These are phyloP conservation scores for Kewa caespitosa DNA, from an alignment of 179 eudicot species.

Conservation along the genomic window DNA sequence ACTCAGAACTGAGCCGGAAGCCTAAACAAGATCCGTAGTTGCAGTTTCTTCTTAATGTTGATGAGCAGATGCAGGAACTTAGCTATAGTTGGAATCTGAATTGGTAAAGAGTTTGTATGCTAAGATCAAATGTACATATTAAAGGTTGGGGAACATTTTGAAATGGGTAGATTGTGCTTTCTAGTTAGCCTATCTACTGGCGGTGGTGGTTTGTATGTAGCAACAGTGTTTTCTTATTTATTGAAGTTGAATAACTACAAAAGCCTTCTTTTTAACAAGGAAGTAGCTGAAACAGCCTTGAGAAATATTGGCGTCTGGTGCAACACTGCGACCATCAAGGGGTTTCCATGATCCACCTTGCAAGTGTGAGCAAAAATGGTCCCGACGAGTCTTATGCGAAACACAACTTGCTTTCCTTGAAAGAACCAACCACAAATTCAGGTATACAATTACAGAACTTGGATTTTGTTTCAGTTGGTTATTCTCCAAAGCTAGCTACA, in stretches of 20 bases:
- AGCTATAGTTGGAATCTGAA: constrained; percentile 1
- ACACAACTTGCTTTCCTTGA: too few species aligned
- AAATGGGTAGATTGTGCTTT: constrained; percentile 15
- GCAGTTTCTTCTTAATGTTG: background rate
- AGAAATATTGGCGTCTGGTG: too few species aligned
- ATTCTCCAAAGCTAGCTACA: too few species aligned
- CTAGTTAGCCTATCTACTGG: constrained; percentile 15
- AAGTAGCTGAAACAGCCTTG: too few species aligned
- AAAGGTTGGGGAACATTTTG: constrained; percentile 16
- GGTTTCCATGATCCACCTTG: too few species aligned
- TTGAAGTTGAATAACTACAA: constrained; percentile 3
- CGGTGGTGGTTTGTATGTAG: constrained; percentile 27
- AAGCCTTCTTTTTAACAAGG: background rate
- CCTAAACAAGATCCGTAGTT: constrained; percentile 75
- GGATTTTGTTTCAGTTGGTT: too few species aligned
- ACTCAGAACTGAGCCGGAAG: constrained; percentile 91
- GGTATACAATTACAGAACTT: too few species aligned
- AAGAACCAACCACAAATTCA: too few species aligned
- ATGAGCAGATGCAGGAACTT: background rate
- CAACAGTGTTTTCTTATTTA: constrained; percentile 10
- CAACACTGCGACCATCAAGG: too few species aligned
- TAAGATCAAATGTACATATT: constrained; percentile 32
- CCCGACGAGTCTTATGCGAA: too few species aligned
- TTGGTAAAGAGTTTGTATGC: constrained; percentile 16
- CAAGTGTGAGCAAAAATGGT: too few species aligned